Percentiles rank a stretch among this genome's conserved stretches.
These are phyloP conservation scores for Fermentozyma sake DNA, from an alignment of 1,139 yeast genomes.

Conservation along the genomic window DNA sequence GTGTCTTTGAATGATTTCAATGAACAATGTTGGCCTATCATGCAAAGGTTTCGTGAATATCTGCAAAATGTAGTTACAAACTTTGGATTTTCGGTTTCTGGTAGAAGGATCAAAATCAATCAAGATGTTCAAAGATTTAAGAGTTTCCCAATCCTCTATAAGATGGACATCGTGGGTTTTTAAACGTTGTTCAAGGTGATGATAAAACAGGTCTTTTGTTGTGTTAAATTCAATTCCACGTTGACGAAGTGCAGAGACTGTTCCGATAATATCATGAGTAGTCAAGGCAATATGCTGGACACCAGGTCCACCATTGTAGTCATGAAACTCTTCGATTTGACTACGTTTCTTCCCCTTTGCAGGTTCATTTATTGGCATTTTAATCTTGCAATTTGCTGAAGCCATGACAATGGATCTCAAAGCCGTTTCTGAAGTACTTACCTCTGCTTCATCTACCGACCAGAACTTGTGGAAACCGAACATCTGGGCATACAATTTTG, in stretches of 20 bases:
- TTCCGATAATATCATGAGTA: constrained; percentile 54
- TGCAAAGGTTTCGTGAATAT: constrained; percentile 72
- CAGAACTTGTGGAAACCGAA: constrained; percentile 76
- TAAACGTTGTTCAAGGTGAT: constrained; percentile 42
- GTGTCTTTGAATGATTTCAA: constrained; percentile 74
- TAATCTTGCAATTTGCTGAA: constrained; percentile 57
- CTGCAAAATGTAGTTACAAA: constrained; percentile 66
- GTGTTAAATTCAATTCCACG: constrained; percentile 70
- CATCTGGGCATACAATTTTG: constrained; percentile 52
- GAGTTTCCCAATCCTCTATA: constrained; percentile 41
- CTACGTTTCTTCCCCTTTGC: constrained; percentile 61
- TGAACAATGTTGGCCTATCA: constrained; percentile 76
- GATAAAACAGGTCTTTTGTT: constrained; percentile 56
- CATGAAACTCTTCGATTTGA: constrained; percentile 79
- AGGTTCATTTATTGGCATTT: constrained; percentile 85
- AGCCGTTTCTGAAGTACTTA: constrained; percentile 66
- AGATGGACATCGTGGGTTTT: constrained; percentile 28
- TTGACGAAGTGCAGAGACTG: constrained; percentile 49
- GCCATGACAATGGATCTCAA: constrained; percentile 76
- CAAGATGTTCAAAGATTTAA: constrained; percentile 50
- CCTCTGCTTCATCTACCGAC: constrained; percentile 77
- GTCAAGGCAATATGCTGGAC: constrained; percentile 75
- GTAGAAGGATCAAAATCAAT: constrained; percentile 67
- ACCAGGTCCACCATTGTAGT: constrained; percentile 74
- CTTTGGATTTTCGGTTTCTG: constrained; percentile 19